These are phyloP conservation scores for Calonectria pauciramosa DNA, from an alignment of 2,329 filamentous ascomycete species.

Conservation along the genomic window DNA sequence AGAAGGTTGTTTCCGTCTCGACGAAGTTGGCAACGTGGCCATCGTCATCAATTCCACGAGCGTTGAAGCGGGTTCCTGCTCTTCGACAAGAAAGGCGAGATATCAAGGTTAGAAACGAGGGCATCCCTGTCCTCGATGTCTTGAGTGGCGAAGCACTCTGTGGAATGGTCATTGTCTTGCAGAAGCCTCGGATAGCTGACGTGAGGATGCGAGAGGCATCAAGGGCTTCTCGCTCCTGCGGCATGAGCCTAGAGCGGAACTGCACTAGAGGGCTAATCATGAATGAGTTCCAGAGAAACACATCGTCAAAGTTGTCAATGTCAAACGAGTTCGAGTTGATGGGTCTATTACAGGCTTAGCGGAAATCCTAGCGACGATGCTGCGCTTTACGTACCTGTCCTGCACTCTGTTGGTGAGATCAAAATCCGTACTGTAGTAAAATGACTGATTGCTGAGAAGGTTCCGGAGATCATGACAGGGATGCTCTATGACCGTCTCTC, in stretches of 20 bases:
- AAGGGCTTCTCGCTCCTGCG: constrained; percentile 81
- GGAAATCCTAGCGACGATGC: neutral
- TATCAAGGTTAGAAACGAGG: constrained; percentile 89
- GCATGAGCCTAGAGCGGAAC: constrained; percentile 86
- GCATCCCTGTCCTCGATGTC: constrained; percentile 75
- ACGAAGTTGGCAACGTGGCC: constrained; percentile 99
- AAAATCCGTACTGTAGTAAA: constrained; percentile 99
- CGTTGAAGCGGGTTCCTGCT: constrained; percentile 96
- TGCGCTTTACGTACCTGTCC: constrained; percentile 71
- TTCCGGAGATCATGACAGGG: constrained; percentile 93
- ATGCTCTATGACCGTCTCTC: constrained; percentile 83
- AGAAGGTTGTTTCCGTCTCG: constrained; percentile 96
- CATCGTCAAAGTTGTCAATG: constrained; percentile 92
- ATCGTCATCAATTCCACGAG: constrained; percentile 97
- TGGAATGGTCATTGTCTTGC: constrained; percentile 87
- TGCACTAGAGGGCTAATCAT: constrained; percentile 95
- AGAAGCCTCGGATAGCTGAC: constrained; percentile 94
- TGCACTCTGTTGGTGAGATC: constrained; percentile 95
- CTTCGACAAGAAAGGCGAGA: constrained; percentile 91
- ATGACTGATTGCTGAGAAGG: constrained; percentile 91
- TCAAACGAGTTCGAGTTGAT: constrained; percentile 85
- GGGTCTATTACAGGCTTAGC: constrained; percentile 62
- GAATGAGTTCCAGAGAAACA: constrained; percentile 97
- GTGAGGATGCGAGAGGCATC: constrained; percentile 91
- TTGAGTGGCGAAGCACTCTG: constrained; percentile 80